phyloP scores from a whole-genome alignment of 1,139 yeast species.

The Hemisphaericaspora xylanilytica region DNA sequence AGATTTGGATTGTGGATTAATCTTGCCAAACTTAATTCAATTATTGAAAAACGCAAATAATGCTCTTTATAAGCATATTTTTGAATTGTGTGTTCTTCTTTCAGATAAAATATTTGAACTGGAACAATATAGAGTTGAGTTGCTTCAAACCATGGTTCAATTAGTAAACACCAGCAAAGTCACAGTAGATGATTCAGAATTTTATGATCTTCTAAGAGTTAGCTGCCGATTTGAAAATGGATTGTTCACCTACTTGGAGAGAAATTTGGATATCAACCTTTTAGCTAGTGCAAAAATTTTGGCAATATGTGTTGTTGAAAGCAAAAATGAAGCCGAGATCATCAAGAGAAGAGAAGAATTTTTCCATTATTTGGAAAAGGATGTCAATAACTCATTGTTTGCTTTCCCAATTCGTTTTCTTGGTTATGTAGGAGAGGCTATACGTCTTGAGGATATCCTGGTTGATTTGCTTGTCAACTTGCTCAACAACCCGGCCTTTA shows the following conservation, averaged over 20 bases:
- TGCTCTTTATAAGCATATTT: constrained; percentile 12
- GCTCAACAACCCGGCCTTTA: constrained; percentile 10
- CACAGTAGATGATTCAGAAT: constrained; percentile 11
- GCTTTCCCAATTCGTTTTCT: constrained; percentile 39
- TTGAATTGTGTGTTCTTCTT: constrained; percentile 12
- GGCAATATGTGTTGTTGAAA: constrained; percentile 39
- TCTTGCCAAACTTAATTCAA: constrained; percentile 13
- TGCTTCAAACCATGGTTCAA: constrained; percentile 10
- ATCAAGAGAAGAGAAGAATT: constrained; percentile 30
- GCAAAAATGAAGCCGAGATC: constrained; percentile 29
- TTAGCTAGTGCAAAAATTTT: constrained; percentile 35
- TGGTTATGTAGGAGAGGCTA: constrained; percentile 40
- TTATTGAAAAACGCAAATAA: constrained; percentile 12
- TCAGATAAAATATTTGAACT: constrained; percentile 4
- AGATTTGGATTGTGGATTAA: constrained; percentile 1
- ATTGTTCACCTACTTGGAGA: constrained; percentile 13
- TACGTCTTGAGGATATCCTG: constrained; percentile 9
- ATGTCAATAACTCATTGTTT: constrained; percentile 16
- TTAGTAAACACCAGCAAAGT: constrained; percentile 14
- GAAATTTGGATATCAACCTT: constrained; percentile 17
- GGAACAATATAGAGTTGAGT: constrained; percentile 2
- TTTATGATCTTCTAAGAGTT: constrained; percentile 14
- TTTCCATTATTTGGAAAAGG: constrained; percentile 21
- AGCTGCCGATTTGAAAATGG: constrained; percentile 8
- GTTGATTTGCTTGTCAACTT: constrained; percentile 10